phyloP scores from a whole-genome alignment of 805 yeast species.

The Yarrowia sp. region DNA sequence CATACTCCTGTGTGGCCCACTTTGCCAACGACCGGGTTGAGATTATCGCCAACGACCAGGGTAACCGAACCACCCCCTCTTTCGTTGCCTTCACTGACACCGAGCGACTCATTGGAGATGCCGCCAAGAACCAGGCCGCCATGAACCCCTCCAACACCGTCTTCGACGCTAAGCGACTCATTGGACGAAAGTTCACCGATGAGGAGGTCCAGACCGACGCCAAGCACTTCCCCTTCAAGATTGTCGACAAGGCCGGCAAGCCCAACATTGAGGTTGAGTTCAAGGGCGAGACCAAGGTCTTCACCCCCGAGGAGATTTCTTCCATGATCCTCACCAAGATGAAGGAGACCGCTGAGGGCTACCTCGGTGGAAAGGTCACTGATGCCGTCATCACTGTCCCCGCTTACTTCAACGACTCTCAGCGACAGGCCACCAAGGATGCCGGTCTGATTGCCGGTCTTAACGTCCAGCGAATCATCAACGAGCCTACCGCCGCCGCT shows the following conservation, averaged over 20 bases:
- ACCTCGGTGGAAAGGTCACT: slow-evolving; percentile 80
- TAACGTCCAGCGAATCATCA: slow-evolving; percentile 91
- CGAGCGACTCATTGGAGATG: slow-evolving; percentile 95
- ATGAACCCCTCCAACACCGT: slow-evolving; percentile 94
- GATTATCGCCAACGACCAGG: slow-evolving; percentile 96
- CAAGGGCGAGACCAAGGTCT: slow-evolving; percentile 84
- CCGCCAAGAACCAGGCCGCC: slow-evolving; percentile 98
- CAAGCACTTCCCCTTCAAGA: slow-evolving; percentile 89
- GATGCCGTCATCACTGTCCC: slow-evolving; percentile 97
- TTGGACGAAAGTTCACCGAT: slow-evolving; percentile 83
- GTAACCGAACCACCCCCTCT: slow-evolving; percentile 97
- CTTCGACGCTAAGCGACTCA: slow-evolving; percentile 94
- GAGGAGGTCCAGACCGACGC: slow-evolving; percentile 78
- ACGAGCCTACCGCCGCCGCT: slow-evolving; percentile 99
- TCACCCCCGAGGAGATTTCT: slow-evolving; percentile 94
- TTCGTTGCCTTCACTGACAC: slow-evolving; percentile 95
- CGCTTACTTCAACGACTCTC: slow-evolving; percentile 96
- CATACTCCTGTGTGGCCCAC: slow-evolving; percentile 97
- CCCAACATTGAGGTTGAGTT: slow-evolving; percentile 87
- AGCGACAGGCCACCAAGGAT: slow-evolving; percentile 98
- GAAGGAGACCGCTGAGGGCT: slow-evolving; percentile 93
- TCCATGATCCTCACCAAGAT: slow-evolving; percentile 91
- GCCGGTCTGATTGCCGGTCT: slow-evolving; percentile 97
- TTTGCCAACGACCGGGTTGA: slow-evolving; percentile 87
- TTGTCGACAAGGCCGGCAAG: slow-evolving; percentile 79